phyloP scores from a whole-genome alignment of 768 basidiomycete genomes.

The Sporobolomyces phaffii region DNA sequence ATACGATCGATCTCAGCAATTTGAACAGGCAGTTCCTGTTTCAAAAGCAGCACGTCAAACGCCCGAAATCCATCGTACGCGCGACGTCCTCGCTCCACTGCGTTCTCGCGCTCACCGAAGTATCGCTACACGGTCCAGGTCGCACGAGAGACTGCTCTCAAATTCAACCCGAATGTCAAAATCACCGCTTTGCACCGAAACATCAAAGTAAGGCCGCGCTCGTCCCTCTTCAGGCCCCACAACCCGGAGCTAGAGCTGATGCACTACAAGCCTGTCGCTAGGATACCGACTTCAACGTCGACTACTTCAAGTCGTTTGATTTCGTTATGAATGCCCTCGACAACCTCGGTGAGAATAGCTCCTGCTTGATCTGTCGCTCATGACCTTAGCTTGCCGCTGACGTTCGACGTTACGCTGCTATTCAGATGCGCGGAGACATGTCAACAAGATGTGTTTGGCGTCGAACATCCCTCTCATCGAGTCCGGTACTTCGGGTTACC shows the following conservation, averaged over 20 bases:
- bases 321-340: slow-evolving; percentile 93
- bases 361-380: background rate
- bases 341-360: slow-evolving; percentile 68
- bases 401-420: background rate
- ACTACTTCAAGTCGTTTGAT: slow-evolving; percentile 85
- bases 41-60: slow-evolving; percentile 92
- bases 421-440: slow-evolving; percentile 83
- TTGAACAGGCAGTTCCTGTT: slow-evolving; percentile 96
- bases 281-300: slow-evolving; percentile 59
- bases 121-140: slow-evolving; percentile 51
- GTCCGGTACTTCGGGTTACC: slow-evolving; percentile 91
- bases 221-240: background rate
- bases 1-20: slow-evolving; percentile 97
- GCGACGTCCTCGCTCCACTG: background rate
- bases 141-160: slow-evolving; percentile 70
- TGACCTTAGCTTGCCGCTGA: background rate
- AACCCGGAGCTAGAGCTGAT: background rate
- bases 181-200: slow-evolving; percentile 89
- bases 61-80: slow-evolving; percentile 82
- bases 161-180: slow-evolving; percentile 80
- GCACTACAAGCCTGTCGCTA: background rate
- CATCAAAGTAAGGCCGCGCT: slow-evolving; percentile 68
- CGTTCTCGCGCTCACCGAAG: background rate
- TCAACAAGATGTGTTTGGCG: slow-evolving; percentile 97
- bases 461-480: slow-evolving; percentile 84